Conservation (phyloP, 225 moss, liverwort and hornwort species). For the Climacium dendroides region DNA sequence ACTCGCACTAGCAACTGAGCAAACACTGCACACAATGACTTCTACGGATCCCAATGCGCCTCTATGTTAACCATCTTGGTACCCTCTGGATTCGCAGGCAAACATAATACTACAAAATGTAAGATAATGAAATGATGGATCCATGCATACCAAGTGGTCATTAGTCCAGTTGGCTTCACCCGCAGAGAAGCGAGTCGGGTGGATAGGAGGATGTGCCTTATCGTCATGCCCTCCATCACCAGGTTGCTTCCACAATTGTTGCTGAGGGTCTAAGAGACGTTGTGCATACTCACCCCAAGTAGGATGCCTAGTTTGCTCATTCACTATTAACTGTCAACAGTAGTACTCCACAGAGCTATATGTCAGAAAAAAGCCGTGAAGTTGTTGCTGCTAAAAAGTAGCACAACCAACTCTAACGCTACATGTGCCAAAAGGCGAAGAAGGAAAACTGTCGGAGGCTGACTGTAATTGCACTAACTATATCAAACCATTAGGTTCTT, state of each 20-base stretch:
- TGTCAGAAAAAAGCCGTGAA: not conserved
- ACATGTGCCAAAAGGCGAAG: not conserved
- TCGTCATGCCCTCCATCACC: conserved; percentile 98
- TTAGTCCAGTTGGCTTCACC: conserved; percentile 88
- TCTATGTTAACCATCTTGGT: not conserved
- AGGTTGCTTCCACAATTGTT: conserved; percentile 78
- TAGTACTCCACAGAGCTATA: not conserved
- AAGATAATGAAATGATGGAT: not conserved
- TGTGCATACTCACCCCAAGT: conserved; percentile 87
- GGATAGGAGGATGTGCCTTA: conserved; percentile 97
- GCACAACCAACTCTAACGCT: not conserved
- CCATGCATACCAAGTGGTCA: conserved; percentile 58
- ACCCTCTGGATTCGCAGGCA: not conserved
- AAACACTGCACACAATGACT: not conserved
- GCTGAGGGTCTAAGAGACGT: conserved; percentile 84
- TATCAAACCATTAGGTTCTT: not conserved
- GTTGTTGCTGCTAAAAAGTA: not conserved
- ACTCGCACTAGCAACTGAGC: not conserved
- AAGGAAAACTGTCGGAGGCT: not conserved
- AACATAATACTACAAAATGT: not conserved
- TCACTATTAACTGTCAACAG: conserved; percentile 48
- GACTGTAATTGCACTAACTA: not conserved
- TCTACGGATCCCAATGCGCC: not conserved
- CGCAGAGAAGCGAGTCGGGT: conserved; percentile 84
- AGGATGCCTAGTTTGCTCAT: conserved; percentile 69